Evolutionary conservation across 441 rosid genomes (phyloP).

Genomic region (Erodium texanum): DNA sequence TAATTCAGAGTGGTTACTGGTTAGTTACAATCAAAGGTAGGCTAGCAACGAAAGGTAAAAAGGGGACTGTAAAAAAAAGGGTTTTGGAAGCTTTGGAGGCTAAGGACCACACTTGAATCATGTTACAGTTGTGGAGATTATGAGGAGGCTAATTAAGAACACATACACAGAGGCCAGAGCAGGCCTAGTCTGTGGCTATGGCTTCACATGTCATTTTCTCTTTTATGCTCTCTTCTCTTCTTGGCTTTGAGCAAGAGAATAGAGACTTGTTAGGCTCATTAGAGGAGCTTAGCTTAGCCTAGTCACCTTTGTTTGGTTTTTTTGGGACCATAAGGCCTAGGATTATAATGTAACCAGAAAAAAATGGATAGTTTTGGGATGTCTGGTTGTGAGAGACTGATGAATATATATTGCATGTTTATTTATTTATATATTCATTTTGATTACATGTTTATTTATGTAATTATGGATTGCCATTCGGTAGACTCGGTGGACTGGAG

Average conservation of each 20-base stretch:
- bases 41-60: background rate
- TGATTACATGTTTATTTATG: no score
- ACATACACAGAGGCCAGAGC: no score
- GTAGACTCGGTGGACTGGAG: slow-evolving; percentile 10
- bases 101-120: background rate
- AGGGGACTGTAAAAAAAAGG: background rate
- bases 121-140: background rate
- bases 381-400: background rate
- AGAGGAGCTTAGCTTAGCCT: background rate
- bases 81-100: background rate
- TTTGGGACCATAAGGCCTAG: background rate
- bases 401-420: no score
- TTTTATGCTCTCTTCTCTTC: background rate
- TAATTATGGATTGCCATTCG: no score
- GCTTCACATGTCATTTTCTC: background rate
- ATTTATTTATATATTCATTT: no score
- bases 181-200: background rate
- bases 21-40: background rate
- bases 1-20: background rate
- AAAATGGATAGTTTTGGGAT: background rate
- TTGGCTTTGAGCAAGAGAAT: background rate
- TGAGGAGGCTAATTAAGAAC: background rate
- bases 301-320: background rate
- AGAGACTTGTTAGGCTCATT: no score
- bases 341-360: background rate